phyloP scores from a whole-genome alignment of 2,329 filamentous ascomycete species.

The Immersiporthe knoxdaviesiana region DNA sequence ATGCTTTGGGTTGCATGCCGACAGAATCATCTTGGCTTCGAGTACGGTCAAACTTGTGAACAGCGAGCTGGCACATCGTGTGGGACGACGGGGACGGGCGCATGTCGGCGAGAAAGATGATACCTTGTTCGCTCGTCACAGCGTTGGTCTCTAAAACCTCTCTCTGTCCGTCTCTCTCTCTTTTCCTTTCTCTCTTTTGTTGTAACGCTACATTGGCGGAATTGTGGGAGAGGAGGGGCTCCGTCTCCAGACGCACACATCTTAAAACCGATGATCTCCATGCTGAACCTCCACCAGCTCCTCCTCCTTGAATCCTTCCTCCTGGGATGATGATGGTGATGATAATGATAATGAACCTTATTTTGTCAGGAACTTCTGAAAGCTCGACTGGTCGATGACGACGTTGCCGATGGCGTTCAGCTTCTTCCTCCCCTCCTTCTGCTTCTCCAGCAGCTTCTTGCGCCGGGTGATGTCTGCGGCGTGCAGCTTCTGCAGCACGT shows the following conservation, averaged over 20 bases:
- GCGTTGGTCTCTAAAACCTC: background rate
- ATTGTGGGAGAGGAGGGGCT: too few species aligned
- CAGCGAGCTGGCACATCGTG: background rate
- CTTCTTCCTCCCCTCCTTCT: constrained; percentile 93
- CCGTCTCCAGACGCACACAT: background rate
- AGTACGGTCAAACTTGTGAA: background rate
- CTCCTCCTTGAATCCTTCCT: background rate
- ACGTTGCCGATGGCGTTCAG: constrained; percentile 86
- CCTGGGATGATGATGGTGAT: too few species aligned
- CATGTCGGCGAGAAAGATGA: background rate
- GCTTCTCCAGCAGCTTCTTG: constrained; percentile 89
- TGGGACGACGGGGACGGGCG: too few species aligned
- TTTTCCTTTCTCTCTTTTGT: background rate
- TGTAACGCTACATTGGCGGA: background rate
- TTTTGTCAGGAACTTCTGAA: constrained; percentile 91
- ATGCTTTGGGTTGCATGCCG: background rate
- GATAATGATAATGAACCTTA: constrained; percentile 42
- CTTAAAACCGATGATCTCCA: background rate
- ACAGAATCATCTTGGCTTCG: background rate
- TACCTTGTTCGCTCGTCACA: background rate
- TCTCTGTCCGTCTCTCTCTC: background rate
- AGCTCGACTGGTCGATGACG: constrained; percentile 93
- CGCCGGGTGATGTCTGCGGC: constrained; percentile 83
- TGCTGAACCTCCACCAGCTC: background rate
- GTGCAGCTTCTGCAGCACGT: constrained; percentile 90